phyloP scores from a whole-genome alignment of 139 green algal species.

The Trebouxia sp. region DNA sequence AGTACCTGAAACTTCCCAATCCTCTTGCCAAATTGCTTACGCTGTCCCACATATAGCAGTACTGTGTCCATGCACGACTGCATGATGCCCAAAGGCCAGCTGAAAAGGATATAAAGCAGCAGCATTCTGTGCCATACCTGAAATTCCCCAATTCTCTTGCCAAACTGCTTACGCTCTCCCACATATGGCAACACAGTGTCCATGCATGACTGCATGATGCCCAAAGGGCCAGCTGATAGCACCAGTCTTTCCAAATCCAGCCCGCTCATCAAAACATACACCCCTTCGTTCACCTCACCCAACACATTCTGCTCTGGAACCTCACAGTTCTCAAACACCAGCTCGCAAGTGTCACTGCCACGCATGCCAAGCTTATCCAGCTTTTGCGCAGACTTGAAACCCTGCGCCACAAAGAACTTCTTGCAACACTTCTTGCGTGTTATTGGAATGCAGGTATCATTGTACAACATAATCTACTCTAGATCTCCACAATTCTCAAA shows the following conservation, averaged over 20 bases:
- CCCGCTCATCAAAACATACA: constrained; percentile 88
- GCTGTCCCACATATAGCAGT: constrained; percentile 81
- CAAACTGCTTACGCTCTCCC: constrained; percentile 86
- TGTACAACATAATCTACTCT: too few relatives aligned
- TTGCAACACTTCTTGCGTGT: too few relatives aligned
- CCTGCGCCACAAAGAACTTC: too few relatives aligned
- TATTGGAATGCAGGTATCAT: too few relatives aligned
- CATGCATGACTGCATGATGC: constrained; percentile 79
- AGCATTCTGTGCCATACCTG: constrained; percentile 58
- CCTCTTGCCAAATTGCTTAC: constrained; percentile 84
- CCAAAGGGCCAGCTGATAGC: constrained; percentile 83
- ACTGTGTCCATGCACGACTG: constrained; percentile 75
- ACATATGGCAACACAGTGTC: constrained; percentile 86
- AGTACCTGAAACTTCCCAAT: constrained; percentile 93
- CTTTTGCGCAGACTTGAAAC: constrained; percentile 91
- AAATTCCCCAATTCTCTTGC: constrained; percentile 83
- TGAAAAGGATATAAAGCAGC: too few relatives aligned
- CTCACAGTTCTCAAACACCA: constrained; percentile 91
- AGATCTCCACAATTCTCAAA: too few relatives aligned
- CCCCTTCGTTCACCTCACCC: constrained; percentile 77
- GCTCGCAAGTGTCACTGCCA: constrained; percentile 92
- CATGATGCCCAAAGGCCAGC: constrained; percentile 88
- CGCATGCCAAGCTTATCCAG: constrained; percentile 97
- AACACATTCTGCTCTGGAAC: constrained; percentile 88
- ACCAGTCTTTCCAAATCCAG: constrained; percentile 93